phyloP scores from a whole-genome alignment of 257 asterid species.

The Solanum ossicruentum region DNA sequence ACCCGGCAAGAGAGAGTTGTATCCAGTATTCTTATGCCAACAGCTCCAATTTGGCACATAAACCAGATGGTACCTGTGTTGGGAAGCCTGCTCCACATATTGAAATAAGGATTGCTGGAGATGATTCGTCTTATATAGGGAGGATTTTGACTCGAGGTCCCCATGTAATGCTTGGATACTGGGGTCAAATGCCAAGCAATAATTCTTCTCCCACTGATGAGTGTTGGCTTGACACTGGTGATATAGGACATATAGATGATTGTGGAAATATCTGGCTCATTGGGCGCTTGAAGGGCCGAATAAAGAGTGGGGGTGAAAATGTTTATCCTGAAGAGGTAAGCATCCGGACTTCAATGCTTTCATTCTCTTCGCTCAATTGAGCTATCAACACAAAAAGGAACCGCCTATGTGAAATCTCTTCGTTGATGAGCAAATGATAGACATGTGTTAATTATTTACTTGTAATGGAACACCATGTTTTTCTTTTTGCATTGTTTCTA shows the following conservation, averaged over 20 bases:
- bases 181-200: slow-evolving; percentile 45
- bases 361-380: neutral
- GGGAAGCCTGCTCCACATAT: slow-evolving; percentile 81
- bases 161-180: slow-evolving; percentile 75
- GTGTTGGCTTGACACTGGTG: slow-evolving; percentile 88
- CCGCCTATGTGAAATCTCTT: neutral
- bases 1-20: slow-evolving; percentile 23
- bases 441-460: neutral
- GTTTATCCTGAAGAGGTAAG: slow-evolving; percentile 84
- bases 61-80: slow-evolving; percentile 44
- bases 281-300: slow-evolving; percentile 69
- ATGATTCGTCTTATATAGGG: slow-evolving; percentile 31
- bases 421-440: neutral
- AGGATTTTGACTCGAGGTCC: slow-evolving; percentile 75
- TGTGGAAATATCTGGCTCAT: slow-evolving; percentile 79
- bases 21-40: slow-evolving; percentile 3
- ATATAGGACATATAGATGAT: slow-evolving; percentile 55
- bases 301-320: slow-evolving; percentile 93
- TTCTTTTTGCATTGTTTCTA: neutral
- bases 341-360: neutral
- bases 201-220: slow-evolving; percentile 10
- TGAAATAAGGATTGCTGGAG: slow-evolving; percentile 32
- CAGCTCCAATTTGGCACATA: slow-evolving; percentile 8
- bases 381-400: neutral
- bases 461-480: neutral